Evolutionary conservation across 495 filamentous ascomycete species (phyloP).

Genomic region (Echria macrotheca): DNA sequence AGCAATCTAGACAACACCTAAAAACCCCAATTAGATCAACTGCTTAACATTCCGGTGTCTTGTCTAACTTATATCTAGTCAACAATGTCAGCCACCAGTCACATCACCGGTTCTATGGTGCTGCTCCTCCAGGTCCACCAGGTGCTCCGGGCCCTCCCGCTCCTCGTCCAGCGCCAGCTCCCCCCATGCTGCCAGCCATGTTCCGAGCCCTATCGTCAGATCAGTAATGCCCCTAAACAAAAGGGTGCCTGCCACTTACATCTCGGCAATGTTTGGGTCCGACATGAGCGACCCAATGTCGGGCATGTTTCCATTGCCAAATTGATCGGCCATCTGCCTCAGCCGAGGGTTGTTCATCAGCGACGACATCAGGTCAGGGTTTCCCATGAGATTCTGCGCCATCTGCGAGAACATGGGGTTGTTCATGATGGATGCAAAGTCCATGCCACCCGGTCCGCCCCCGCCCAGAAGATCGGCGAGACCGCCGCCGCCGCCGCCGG

Average conservation of each 20-base stretch:
- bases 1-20: too few species aligned
- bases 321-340: constrained; percentile 70
- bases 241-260: constrained; percentile 55
- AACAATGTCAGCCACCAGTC: too few species aligned
- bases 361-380: constrained; percentile 82
- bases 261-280: constrained; percentile 85
- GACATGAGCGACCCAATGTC: constrained; percentile 79
- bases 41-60: too few species aligned
- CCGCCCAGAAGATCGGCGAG: constrained; percentile 52
- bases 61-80: too few species aligned
- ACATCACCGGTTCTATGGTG: too few species aligned
- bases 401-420: constrained; percentile 97
- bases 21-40: too few species aligned
- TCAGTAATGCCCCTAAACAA: background rate
- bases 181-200: constrained; percentile 62
- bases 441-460: constrained; percentile 71
- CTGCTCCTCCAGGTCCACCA: too few species aligned
- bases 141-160: too few species aligned
- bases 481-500: constrained; percentile 27
- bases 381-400: constrained; percentile 95
- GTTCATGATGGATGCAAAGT: constrained; percentile 78
- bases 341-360: constrained; percentile 92
- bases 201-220: constrained; percentile 58
- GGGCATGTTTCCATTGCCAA: constrained; percentile 73
- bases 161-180: constrained; percentile 33